Evolutionary conservation across 2,329 filamentous ascomycete genomes (phyloP).

Genomic region (Lizonia empirigonia): DNA sequence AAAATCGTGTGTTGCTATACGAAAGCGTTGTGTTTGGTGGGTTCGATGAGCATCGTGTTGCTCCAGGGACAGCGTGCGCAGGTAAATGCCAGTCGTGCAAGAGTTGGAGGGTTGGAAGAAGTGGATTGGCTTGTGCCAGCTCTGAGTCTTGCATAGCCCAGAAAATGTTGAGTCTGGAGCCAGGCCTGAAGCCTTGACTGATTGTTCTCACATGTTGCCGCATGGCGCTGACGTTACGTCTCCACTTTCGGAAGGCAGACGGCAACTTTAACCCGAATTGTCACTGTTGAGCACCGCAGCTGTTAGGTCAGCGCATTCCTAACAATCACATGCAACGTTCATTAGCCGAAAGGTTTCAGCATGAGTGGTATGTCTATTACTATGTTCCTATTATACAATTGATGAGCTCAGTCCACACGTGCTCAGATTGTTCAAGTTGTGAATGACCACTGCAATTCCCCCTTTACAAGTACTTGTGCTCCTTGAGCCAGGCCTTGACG

Average conservation of each 20-base stretch:
- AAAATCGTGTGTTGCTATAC: slow-evolving; percentile 11
- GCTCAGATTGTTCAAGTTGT: not conserved
- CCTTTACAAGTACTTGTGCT: slow-evolving; percentile 63
- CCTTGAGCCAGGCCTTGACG: slow-evolving; percentile 73
- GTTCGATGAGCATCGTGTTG: slow-evolving; percentile 20
- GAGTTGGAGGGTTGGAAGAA: not conserved
- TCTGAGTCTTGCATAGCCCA: slow-evolving; percentile 24
- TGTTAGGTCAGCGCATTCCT: not conserved
- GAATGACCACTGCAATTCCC: not conserved
- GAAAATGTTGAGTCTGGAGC: slow-evolving; percentile 16
- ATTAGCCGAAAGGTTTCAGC: not conserved
- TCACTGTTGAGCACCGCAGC: slow-evolving; percentile 3
- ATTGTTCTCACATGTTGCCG: slow-evolving; percentile 35
- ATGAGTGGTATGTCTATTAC: slow-evolving; percentile 9
- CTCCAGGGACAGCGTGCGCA: slow-evolving; percentile 1
- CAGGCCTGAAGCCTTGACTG: slow-evolving; percentile 23
- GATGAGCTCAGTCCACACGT: not conserved
- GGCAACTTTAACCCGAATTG: slow-evolving; percentile 20
- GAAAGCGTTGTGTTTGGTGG: slow-evolving; percentile 16
- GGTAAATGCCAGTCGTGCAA: slow-evolving; percentile 18
- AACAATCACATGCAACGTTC: slow-evolving; percentile 11
- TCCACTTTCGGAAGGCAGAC: slow-evolving; percentile 25
- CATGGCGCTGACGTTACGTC: slow-evolving; percentile 41
- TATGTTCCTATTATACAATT: slow-evolving; percentile 13
- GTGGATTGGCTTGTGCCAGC: slow-evolving; percentile 4